Percentiles rank a stretch among this genome's conserved stretches.
Evolutionary conservation across 805 yeast genomes (phyloP).

Genomic region (Wickerhamiella bombiphila): DNA sequence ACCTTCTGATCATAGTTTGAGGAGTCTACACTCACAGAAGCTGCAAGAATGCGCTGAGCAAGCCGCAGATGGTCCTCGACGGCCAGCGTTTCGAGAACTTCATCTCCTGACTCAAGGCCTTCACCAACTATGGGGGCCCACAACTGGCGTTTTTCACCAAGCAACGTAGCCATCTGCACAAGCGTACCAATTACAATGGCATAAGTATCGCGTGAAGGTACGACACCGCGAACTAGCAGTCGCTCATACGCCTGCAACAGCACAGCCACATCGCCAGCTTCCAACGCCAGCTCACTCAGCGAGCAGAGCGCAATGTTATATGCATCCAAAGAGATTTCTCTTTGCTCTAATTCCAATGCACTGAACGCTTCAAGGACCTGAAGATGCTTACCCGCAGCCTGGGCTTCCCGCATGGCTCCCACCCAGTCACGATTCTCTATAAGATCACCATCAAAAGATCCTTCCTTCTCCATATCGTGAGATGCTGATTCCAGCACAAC

Average conservation of each 20-base stretch:
- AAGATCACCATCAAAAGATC: too few relatives aligned
- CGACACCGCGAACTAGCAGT: constrained; percentile 15
- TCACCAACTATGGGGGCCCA: constrained; percentile 12
- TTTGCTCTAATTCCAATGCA: constrained; percentile 6
- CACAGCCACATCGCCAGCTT: constrained; percentile 14
- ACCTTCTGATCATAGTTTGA: constrained; percentile 4
- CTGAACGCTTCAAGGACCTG: constrained; percentile 8
- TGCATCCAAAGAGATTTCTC: constrained; percentile 13
- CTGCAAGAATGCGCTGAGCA: constrained; percentile 10
- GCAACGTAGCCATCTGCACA: constrained; percentile 13
- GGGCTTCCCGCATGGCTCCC: constrained; percentile 7
- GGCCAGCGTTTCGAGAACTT: constrained; percentile 16
- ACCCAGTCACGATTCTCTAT: too few relatives aligned
- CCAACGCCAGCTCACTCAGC: constrained; percentile 8
- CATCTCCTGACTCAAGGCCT: constrained; percentile 18
- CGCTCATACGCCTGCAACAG: constrained; percentile 21
- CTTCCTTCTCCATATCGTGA: neutral
- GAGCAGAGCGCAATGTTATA: constrained; percentile 18
- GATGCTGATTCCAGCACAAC: neutral
- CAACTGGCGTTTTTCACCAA: constrained; percentile 1
- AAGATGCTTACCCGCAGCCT: constrained; percentile 9
- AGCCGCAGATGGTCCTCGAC: constrained; percentile 15
- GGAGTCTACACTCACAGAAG: constrained; percentile 6
- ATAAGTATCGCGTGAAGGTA: constrained; percentile 21
- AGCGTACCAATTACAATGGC: constrained; percentile 17